A percentile compares a stretch with the other conserved stretches of the same genome.
These are phyloP conservation scores for Euphorbia schlechtendalii DNA, from an alignment of 441 rosid species.

Conservation along the genomic window DNA sequence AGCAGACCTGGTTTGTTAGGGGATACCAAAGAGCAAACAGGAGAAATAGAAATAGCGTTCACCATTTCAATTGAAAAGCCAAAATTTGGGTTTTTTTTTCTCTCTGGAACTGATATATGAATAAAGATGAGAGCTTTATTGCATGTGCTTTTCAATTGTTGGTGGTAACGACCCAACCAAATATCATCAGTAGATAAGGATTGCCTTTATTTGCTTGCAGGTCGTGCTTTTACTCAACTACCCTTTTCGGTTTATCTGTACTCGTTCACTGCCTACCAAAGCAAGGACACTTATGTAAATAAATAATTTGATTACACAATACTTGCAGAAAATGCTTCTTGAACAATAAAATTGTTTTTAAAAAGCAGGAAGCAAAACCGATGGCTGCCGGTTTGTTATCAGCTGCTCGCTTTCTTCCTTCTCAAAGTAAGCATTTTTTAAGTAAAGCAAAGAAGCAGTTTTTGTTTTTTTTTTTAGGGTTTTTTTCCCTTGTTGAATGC, in stretches of 20 bases:
- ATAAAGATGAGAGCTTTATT: conserved; percentile 11
- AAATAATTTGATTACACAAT: background rate
- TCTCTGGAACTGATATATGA: background rate
- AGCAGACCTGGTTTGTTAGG: conserved; percentile 38
- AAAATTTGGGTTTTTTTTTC: conserved; percentile 10
- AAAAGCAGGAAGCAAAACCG: conserved; percentile 18
- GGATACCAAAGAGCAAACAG: conserved; percentile 35
- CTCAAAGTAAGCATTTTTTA: conserved; percentile 26
- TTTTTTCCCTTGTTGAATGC: conserved; percentile 14
- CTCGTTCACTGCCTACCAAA: background rate
- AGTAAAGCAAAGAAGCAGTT: background rate
- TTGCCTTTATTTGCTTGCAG: background rate
- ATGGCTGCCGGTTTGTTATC: conserved; percentile 47
- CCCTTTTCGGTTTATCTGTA: conserved; percentile 9
- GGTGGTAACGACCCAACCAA: conserved; percentile 16
- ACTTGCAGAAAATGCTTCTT: background rate
- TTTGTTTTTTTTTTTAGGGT: background rate
- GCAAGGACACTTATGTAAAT: conserved; percentile 23
- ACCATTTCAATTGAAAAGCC: conserved; percentile 34
- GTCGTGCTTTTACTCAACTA: conserved; percentile 20
- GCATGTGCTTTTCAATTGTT: conserved; percentile 5
- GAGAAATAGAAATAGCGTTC: conserved; percentile 39
- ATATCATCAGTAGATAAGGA: conserved; percentile 30
- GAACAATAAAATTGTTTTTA: background rate
- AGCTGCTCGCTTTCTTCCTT: conserved; percentile 31